A percentile compares a stretch with the other conserved stretches of the same genome.
Conservation (phyloP, 108 stramenopile species). For the Cyclostephanos invisitatus region DNA sequence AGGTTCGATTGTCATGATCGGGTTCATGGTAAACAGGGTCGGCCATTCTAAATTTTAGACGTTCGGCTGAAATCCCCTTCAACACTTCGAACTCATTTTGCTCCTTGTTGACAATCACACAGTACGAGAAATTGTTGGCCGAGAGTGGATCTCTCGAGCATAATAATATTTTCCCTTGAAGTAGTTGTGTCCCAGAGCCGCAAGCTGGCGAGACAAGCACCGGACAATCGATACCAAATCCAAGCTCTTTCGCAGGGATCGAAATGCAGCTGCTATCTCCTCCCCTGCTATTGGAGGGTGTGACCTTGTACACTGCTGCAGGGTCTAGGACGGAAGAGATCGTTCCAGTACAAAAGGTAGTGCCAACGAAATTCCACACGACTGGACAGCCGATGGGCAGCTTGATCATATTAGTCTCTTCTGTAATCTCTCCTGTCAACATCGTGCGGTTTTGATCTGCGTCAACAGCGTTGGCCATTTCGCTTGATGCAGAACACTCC, state of each 20-base stretch:
- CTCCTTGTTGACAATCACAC: slow-evolving; percentile 9
- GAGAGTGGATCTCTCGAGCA: background rate
- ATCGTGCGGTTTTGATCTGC: background rate
- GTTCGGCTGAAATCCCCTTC: slow-evolving; percentile 1
- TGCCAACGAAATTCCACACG: slow-evolving; percentile 13
- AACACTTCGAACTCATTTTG: slow-evolving; percentile 15
- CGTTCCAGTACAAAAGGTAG: slow-evolving; percentile 8
- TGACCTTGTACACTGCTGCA: slow-evolving; percentile 5
- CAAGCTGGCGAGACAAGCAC: slow-evolving; percentile 8
- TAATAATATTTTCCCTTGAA: slow-evolving; percentile 14
- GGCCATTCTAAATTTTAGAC: slow-evolving; percentile 2
- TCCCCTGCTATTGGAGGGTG: background rate
- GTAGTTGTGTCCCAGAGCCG: background rate
- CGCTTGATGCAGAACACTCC: background rate
- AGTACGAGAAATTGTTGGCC: background rate
- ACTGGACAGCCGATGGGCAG: slow-evolving; percentile 15
- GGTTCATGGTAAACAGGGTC: background rate
- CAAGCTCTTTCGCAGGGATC: slow-evolving; percentile 3
- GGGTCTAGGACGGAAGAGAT: background rate
- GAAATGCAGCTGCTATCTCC: background rate
- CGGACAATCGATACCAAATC: slow-evolving; percentile 17
- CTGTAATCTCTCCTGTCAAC: background rate
- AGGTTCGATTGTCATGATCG: background rate
- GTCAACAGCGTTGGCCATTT: background rate
- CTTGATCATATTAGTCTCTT: background rate